Percentiles rank a stretch among this genome's conserved stretches.
phyloP scores from a whole-genome alignment of 305 asterid genomes.

The Fraxinus floribunda region DNA sequence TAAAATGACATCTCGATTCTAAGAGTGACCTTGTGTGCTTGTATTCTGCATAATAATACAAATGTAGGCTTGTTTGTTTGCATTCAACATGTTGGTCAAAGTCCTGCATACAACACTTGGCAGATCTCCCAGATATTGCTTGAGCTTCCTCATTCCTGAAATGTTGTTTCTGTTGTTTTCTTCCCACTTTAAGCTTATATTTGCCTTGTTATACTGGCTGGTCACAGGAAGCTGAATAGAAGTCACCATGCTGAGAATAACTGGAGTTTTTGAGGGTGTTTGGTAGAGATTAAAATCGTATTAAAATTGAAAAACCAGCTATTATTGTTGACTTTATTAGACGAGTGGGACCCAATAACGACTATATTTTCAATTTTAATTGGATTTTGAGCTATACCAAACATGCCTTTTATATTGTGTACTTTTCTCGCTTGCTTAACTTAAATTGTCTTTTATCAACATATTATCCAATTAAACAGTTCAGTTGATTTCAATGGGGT shows the following conservation, averaged over 20 bases:
- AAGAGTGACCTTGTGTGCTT: not conserved
- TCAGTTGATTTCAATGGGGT: not conserved
- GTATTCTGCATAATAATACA: not conserved
- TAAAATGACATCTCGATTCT: not conserved
- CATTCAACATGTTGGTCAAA: not conserved
- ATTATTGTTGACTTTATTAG: too few relatives aligned
- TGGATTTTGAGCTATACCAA: too few relatives aligned
- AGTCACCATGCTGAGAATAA: not conserved
- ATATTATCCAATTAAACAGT: not conserved
- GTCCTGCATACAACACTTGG: not conserved
- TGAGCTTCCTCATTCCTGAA: not conserved
- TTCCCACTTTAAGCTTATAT: not conserved
- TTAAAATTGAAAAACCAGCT: too few relatives aligned
- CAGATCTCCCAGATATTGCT: not conserved
- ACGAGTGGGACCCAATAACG: too few relatives aligned
- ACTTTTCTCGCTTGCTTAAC: not conserved
- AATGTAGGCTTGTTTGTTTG: not conserved
- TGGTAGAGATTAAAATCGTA: too few relatives aligned
- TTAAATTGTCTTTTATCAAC: constrained; percentile 13
- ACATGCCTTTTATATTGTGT: not conserved
- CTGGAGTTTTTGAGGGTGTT: not conserved
- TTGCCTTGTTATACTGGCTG: not conserved
- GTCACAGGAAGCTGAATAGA: not conserved
- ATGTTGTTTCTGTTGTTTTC: not conserved
- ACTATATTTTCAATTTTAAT: too few relatives aligned